These are phyloP conservation scores for Quercus tomentella DNA, from an alignment of 331 rosid genomes.

Conservation along the genomic window DNA sequence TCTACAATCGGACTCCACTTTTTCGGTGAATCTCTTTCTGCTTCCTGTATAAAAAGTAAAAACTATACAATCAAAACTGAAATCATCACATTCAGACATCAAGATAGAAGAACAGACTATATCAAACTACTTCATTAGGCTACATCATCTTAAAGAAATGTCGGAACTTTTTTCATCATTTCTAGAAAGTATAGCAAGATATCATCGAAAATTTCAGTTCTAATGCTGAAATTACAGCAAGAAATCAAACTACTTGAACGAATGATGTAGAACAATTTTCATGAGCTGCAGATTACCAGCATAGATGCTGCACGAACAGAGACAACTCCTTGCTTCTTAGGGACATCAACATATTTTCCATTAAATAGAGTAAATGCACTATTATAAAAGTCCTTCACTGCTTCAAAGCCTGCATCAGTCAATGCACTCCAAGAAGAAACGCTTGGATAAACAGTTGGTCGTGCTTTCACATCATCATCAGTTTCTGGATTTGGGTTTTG, in stretches of 20 bases:
- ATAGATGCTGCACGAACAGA: constrained; percentile 91
- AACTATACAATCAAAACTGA: constrained; percentile 16
- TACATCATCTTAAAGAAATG: not conserved
- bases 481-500: constrained; percentile 32
- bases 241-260: not conserved
- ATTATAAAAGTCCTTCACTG: constrained; percentile 52
- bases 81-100: constrained; percentile 10
- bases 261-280: not conserved
- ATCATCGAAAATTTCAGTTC: not conserved
- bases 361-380: constrained; percentile 53
- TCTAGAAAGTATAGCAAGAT: too few relatives aligned
- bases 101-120: not conserved
- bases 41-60: constrained; percentile 52
- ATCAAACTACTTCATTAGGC: not conserved
- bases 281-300: constrained; percentile 59
- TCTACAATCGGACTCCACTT: constrained; percentile 86
- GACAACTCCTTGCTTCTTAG: constrained; percentile 67
- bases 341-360: constrained; percentile 47
- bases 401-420: constrained; percentile 60
- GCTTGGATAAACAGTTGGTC: constrained; percentile 22
- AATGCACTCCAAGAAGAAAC: constrained; percentile 44
- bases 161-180: too few relatives aligned
- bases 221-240: not conserved
- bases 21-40: constrained; percentile 83
- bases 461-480: constrained; percentile 33